phyloP scores from a whole-genome alignment of 2,329 filamentous ascomycete species.

The Aspergillus brunneoviolaceus region DNA sequence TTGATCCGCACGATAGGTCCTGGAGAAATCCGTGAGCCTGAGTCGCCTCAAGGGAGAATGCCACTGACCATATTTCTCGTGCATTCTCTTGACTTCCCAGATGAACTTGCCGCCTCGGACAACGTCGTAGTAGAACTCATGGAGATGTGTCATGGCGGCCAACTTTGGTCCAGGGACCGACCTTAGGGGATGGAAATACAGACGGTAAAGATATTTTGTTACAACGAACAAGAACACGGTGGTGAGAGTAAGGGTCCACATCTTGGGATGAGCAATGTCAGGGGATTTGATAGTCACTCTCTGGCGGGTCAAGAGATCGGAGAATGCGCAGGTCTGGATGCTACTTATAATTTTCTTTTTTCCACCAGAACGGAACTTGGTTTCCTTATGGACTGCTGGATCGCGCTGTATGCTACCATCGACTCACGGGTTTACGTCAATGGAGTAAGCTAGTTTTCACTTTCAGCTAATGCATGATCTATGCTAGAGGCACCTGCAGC shows the following conservation, averaged over 20 bases:
- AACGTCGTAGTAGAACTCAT: slow-evolving; percentile 37
- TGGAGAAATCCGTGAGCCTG: neutral
- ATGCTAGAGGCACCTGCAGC: too few species aligned
- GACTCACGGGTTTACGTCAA: too few species aligned
- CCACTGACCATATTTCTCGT: slow-evolving; percentile 13
- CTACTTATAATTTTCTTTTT: too few species aligned
- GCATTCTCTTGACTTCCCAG: slow-evolving; percentile 34
- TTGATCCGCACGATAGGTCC: neutral
- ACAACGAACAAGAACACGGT: neutral
- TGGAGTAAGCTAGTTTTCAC: too few species aligned
- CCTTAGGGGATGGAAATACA: slow-evolving; percentile 33
- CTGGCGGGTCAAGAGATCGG: too few species aligned
- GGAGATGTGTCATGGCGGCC: slow-evolving; percentile 31
- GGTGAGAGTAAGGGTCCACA: neutral
- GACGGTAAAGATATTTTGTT: slow-evolving; percentile 22
- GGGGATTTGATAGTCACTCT: too few species aligned
- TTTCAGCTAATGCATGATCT: too few species aligned
- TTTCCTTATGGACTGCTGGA: too few species aligned
- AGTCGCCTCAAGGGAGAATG: neutral
- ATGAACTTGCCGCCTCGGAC: slow-evolving; percentile 31
- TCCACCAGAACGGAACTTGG: too few species aligned
- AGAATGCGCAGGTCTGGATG: too few species aligned
- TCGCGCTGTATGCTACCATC: too few species aligned
- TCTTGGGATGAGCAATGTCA: neutral
- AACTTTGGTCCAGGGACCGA: slow-evolving; percentile 31